Evolutionary conservation across 225 moss, liverwort and hornwort genomes (phyloP).

Genomic region (Rhytidiadelphus loreus): DNA sequence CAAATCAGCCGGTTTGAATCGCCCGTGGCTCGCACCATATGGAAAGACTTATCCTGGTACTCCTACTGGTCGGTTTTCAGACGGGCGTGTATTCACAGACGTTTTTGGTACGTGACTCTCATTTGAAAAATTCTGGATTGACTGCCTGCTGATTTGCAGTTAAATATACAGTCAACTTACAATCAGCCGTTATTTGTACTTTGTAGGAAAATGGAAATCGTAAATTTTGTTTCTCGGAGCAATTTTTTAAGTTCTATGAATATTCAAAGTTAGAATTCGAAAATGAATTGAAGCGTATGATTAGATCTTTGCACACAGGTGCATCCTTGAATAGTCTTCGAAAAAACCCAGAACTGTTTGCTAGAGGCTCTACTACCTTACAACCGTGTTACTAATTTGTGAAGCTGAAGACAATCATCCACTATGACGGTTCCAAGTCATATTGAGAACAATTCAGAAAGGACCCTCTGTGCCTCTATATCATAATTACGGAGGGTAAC

Average conservation of each 20-base stretch:
- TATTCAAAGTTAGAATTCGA: neutral
- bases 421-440: neutral
- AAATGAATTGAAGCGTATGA: neutral
- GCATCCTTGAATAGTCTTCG: neutral
- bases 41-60: slow-evolving; percentile 28
- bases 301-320: neutral
- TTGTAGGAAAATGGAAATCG: neutral
- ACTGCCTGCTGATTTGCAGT: neutral
- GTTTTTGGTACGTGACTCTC: slow-evolving; percentile 29
- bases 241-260: neutral
- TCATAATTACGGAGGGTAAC: neutral
- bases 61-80: slow-evolving; percentile 37
- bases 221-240: neutral
- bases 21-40: slow-evolving; percentile 38
- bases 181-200: neutral
- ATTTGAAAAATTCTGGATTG: neutral
- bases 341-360: neutral
- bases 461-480: neutral
- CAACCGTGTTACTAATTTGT: neutral
- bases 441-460: neutral
- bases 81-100: slow-evolving; percentile 39
- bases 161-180: neutral
- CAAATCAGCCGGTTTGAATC: slow-evolving; percentile 23
- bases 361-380: neutral
- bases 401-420: neutral